Base-by-base conservation (phyloP, 495 filamentous ascomycete species). In the Penicillium bovifimosum region DNA sequence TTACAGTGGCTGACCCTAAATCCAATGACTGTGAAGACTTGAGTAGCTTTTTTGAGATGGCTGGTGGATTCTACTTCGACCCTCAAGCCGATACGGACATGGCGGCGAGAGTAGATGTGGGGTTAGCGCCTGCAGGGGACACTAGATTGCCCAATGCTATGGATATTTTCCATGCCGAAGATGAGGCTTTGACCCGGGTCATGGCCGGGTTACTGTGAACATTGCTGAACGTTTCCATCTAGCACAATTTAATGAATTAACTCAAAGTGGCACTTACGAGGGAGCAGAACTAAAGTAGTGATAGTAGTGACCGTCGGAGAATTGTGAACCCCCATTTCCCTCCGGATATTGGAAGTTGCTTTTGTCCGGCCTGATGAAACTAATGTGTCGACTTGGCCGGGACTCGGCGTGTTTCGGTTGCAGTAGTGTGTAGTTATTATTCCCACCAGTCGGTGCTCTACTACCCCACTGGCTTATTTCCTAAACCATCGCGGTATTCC, bases 11-110 rank as follows among this genome's bases (percentile, higher is more conserved):
- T n/a, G 54, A 49, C 2, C 18, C 49, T 1, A 58, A 63, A 29
- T 39, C 65, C 0, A 67, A 66, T 44, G 59, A 52, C 26, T 75
- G 70, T 34, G 63, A 70, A 31, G 71, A 74, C 36, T 48, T 75
- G 31, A 75, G 71, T 14, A 72, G 64, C 46, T 75, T 75, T 55
- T 75, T 75, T 52, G 72, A 74, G 48, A 67, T 71, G 44, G 71
- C 72, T 0, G 72, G 72, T 3, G 69, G 63, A 3, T 53, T 74
- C 8, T 73, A 73, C 18, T 72, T 70, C 42, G 64, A 71, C 41
- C 59, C 69, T 16, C 27, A 41, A 33, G 10, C 54, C 27, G 49
- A 46, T 20, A 36, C 54, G 28, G 41, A 58, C 24, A 18, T 54
- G 9, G 14, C 51, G 29, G 41, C 36, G 9, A 53, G 48, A 17